Evolutionary conservation across 345 rosid species (phyloP), one percentile per base, ranked within the genome.

Genomic region (Ceriops zippeliana): DNA sequence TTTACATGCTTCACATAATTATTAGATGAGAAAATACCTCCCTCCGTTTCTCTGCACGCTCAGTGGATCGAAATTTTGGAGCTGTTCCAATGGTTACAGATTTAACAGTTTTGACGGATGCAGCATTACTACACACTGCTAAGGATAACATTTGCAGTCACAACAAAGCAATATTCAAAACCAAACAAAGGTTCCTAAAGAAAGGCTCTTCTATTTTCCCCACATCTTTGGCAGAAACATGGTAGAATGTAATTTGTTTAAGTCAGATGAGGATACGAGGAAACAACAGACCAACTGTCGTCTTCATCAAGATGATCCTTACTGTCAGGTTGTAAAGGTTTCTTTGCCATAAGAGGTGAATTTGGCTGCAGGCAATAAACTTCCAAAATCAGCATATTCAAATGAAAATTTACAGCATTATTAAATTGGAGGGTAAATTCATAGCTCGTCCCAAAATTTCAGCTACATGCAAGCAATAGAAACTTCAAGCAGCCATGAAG

Each of bases 21-120:
- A 13, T 42, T 24, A 32, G 21, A 49, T 27, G 20, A 68, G 58
- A 70, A 31, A 35, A 52, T 65, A 92, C 99, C 95, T 96, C 98
- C 75, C 19, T 96, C 46, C 99, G 90, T 82, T 86, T 92, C 76
- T 87, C 95, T 24, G 96, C 95, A 49, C 99, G 98, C 56, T 83
- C 85, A 56, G 83, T 64, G 62, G 89, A 85, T 77, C 70, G 84
- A 78, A 96, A 96, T n/a, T 89, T 81, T 1, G 99, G 99, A 79
- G 99, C 98, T 42, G 86, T 70, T 72, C 95, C 99, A 67, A 87
- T 68, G 19, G 98, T 92, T 68, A 87, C 83, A 81, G 87, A 80
- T 83, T 80, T 88, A 59, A 76, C 73, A 31, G 87, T 83, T 67
- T 96, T 80, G 62, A 82, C 77, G 32, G 98, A 90, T 52, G 79